These are phyloP conservation scores for Yamadazyma akitaensis DNA, from an alignment of 805 yeast genomes.

Conservation along the genomic window DNA sequence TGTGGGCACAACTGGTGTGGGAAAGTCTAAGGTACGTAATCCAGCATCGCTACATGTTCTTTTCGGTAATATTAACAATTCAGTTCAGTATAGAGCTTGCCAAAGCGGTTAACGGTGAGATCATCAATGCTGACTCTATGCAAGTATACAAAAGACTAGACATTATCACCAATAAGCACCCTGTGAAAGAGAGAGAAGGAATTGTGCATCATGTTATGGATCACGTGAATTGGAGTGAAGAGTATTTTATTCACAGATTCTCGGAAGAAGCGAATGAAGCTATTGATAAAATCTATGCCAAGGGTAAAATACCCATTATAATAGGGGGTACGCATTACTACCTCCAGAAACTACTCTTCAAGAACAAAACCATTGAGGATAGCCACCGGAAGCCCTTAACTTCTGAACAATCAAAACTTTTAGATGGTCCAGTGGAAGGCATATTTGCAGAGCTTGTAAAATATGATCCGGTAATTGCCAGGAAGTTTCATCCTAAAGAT, in stretches of 20 bases:
- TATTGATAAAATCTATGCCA: constrained; percentile 59
- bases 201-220: constrained; percentile 85
- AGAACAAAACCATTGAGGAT: constrained; percentile 58
- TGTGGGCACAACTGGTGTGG: constrained; percentile 95
- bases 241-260: constrained; percentile 78
- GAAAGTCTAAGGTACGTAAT: constrained; percentile 70
- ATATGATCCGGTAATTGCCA: constrained; percentile 69
- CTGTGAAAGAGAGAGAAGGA: constrained; percentile 69
- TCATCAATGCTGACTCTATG: constrained; percentile 96
- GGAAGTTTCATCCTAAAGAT: constrained; percentile 91
- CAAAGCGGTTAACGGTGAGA: constrained; percentile 72
- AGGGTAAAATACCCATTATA: constrained; percentile 77
- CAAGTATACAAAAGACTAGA: constrained; percentile 79
- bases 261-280: constrained; percentile 62
- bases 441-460: constrained; percentile 47
- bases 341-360: constrained; percentile 70
- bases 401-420: constrained; percentile 31
- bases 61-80: not conserved
- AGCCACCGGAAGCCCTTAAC: constrained; percentile 27
- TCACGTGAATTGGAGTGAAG: constrained; percentile 76
- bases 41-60: not conserved
- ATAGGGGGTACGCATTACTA: constrained; percentile 98
- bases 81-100: constrained; percentile 77
- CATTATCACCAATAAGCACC: constrained; percentile 89
- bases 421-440: constrained; percentile 53